phyloP scores from a whole-genome alignment of 805 yeast species.

The Debaryomyces tyrocola region DNA sequence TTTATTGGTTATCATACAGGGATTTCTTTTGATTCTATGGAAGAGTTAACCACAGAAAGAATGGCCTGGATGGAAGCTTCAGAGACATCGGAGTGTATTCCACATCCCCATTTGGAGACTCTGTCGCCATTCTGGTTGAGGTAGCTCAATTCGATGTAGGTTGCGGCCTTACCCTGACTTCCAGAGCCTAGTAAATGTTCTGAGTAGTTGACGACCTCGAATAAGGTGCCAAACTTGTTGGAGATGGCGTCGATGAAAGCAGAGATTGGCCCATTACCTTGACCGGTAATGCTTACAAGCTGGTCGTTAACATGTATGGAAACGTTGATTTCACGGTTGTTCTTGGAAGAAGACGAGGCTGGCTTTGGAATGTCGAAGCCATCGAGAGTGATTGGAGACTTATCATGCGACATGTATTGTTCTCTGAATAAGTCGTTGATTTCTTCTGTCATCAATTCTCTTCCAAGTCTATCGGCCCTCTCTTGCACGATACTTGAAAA shows the following conservation, averaged over 20 bases:
- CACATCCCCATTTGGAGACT: conserved; percentile 43
- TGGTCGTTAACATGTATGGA: conserved; percentile 21
- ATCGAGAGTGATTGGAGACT: conserved; percentile 29
- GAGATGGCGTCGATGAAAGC: conserved; percentile 67
- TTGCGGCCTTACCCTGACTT: conserved; percentile 70
- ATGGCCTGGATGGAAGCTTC: conserved; percentile 60
- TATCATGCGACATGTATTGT: conserved; percentile 47
- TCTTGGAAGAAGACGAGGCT: conserved; percentile 18
- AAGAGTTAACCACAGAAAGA: conserved; percentile 52
- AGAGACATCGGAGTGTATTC: conserved; percentile 43
- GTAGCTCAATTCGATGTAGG: conserved; percentile 59
- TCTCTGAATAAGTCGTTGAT: conserved; percentile 56
- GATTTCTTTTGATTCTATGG: conserved; percentile 32
- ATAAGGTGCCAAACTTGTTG: conserved; percentile 46
- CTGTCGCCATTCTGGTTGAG: conserved; percentile 36
- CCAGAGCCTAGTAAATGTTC: conserved; percentile 78
- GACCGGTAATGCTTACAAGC: conserved; percentile 45
- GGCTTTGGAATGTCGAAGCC: conserved; percentile 48
- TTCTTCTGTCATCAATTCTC: conserved; percentile 69
- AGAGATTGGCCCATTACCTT: conserved; percentile 80
- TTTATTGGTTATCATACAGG: no score
- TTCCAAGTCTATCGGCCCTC: conserved; percentile 63
- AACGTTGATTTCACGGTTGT: conserved; percentile 51
- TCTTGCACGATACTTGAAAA: conserved; percentile 66
- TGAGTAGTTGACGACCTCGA: conserved; percentile 65